These are phyloP conservation scores for Isoetes engelmannii DNA, from an alignment of 83 land plant genomes.

Conservation along the genomic window DNA sequence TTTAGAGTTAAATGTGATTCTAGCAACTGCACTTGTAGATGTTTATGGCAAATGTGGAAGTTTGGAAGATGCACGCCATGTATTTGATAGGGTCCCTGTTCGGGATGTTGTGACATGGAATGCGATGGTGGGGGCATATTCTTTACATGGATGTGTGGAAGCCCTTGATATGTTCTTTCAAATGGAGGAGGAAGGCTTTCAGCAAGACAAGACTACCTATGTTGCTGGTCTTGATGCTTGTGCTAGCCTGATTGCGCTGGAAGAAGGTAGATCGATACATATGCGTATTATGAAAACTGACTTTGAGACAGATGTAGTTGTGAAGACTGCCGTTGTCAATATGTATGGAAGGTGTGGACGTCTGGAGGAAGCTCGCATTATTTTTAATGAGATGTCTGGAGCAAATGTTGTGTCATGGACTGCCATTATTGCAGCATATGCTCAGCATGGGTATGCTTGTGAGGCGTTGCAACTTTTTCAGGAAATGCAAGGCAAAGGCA, in stretches of 20 bases:
- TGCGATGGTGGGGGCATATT: conserved; percentile 47
- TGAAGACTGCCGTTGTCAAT: conserved; percentile 1
- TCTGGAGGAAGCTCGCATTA: conserved; percentile 1
- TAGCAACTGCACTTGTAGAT: conserved; percentile 28
- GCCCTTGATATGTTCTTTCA: conserved; percentile 39
- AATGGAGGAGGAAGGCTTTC: conserved; percentile 38
- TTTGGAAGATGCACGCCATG: conserved; percentile 29
- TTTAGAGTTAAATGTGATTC: not conserved
- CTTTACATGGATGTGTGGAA: conserved; percentile 43
- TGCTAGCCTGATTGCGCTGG: not conserved
- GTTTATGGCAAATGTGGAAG: conserved; percentile 56
- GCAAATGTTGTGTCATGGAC: conserved; percentile 10
- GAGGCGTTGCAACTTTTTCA: conserved; percentile 9
- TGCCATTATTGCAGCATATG: conserved; percentile 13
- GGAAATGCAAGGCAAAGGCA: conserved; percentile 5
- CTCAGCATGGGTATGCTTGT: conserved; percentile 9
- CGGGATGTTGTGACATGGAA: conserved; percentile 50
- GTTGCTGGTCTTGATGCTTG: conserved; percentile 49
- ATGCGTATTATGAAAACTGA: conserved; percentile 1
- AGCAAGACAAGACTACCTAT: conserved; percentile 53
- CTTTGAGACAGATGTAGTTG: conserved; percentile 2
- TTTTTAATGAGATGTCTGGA: not conserved
- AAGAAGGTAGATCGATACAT: not conserved
- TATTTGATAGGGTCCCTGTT: conserved; percentile 38
- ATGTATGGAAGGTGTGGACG: conserved; percentile 18